Evolutionary conservation across 2,329 filamentous ascomycete genomes (phyloP), one percentile per base, ranked within the genome.

Genomic region (Paecilomyces sp.): DNA sequence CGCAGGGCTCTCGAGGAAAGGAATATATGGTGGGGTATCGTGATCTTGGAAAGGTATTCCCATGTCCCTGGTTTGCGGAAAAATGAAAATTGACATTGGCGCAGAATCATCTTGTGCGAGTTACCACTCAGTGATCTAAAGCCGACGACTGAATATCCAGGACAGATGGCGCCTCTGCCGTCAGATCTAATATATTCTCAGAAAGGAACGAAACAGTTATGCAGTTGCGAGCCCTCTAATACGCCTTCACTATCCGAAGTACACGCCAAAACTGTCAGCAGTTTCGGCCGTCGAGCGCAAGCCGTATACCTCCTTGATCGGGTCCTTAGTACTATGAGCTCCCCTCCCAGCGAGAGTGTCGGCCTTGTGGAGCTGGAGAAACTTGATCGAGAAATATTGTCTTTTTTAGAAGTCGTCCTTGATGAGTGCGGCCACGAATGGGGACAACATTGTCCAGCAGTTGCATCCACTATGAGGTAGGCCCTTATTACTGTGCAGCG

Each of bases 41-140:
- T 57, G 47, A 15, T 57, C 24, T 34, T 57, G 36, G 56, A 57
- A 57, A 57, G 47, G 56, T 57, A 41, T n/a, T 41, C 15, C 15
- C n/a, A 41, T 41, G 15, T 13, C 13, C 36, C 36, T 15, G 22
- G 18, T 28, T 53, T 15, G 3, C 56, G 13, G 7, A 33, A 12
- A 12, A 34, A 25, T 12, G 24, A 13, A 34, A 34, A 24, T 15
- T 28, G 15, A 34, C 30, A 33, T 53, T 25, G 34, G 41, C 25
- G 13, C 36, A 41, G 36, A 41, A 41, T 41, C 2, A n/a, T 41
- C 15, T 41, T 41, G 36, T 41, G 36, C 15, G 36, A 41, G 36
- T 1, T 41, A 4, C 13, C 36, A 41, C 36, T 4, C 36, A 41
- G 15, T 13, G 12, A 41, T 15, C 12, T 41, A 41, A 41, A 13